Conservation (phyloP, 148 eudicot species). For the Heliosperma pusillum region DNA sequence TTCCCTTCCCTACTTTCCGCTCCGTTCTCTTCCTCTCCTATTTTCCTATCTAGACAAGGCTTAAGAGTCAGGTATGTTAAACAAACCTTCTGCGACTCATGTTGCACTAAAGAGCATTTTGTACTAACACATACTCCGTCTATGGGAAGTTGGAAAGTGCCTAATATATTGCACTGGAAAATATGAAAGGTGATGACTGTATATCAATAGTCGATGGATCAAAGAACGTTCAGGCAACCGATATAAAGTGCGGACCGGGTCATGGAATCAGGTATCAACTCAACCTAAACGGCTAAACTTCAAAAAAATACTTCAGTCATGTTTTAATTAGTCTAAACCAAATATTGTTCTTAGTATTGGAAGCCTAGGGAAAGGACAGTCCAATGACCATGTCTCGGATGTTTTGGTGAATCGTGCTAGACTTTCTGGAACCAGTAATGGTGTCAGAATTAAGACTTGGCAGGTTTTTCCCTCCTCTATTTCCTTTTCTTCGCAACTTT, state of each 20-base stretch:
- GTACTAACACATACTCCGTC: neutral
- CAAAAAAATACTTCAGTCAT: neutral
- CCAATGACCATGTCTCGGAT: slow-evolving; percentile 55
- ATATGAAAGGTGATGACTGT: slow-evolving; percentile 77
- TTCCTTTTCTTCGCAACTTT: slow-evolving; percentile 5
- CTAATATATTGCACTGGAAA: neutral
- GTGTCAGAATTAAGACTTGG: slow-evolving; percentile 92
- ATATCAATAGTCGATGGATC: slow-evolving; percentile 86
- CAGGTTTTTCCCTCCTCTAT: slow-evolving; percentile 45
- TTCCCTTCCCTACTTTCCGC: no score
- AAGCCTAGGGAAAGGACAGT: slow-evolving; percentile 66
- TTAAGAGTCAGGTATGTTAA: no score
- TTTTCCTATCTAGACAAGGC: no score
- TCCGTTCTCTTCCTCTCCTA: no score
- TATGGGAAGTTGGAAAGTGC: neutral
- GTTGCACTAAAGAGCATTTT: neutral
- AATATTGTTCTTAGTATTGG: slow-evolving; percentile 60
- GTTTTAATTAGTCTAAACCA: neutral
- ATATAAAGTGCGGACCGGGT: slow-evolving; percentile 81
- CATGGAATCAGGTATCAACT: slow-evolving; percentile 88
- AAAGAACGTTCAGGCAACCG: slow-evolving; percentile 39
- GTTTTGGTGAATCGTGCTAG: slow-evolving; percentile 53
- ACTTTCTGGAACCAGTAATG: slow-evolving; percentile 68
- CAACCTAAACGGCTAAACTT: neutral
- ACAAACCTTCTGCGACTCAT: no score